These are phyloP conservation scores for Aspergillus aculeatus DNA, from an alignment of 2,329 filamentous ascomycete species.

Conservation along the genomic window DNA sequence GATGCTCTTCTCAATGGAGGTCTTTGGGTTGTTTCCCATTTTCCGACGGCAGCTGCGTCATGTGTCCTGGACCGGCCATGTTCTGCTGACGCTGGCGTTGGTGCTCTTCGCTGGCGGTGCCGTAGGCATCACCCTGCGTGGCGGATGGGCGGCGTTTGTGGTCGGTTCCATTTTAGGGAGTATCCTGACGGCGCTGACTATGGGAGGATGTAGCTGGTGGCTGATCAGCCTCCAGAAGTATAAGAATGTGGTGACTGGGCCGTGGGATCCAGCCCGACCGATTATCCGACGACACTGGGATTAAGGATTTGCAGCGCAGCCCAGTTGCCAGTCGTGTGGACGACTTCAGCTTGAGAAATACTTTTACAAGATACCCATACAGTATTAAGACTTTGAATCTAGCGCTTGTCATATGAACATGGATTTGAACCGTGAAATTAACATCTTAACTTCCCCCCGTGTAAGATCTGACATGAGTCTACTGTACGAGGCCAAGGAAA, in stretches of 20 bases:
- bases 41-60: constrained; percentile 86
- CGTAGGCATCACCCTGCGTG: constrained; percentile 62
- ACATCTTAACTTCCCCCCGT: neutral
- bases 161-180: constrained; percentile 74
- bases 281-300: constrained; percentile 47
- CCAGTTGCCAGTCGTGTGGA: neutral
- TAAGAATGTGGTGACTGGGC: constrained; percentile 97
- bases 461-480: neutral
- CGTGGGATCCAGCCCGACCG: constrained; percentile 93
- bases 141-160: constrained; percentile 56
- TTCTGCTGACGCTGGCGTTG: constrained; percentile 70
- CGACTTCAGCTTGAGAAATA: neutral
- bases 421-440: neutral
- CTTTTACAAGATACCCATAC: constrained; percentile 3
- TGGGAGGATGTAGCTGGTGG: constrained; percentile 98
- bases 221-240: constrained; percentile 95
- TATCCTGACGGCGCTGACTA: constrained; percentile 71
- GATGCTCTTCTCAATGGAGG: constrained; percentile 93
- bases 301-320: constrained; percentile 17
- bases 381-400: neutral
- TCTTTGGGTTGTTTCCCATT: constrained; percentile 96
- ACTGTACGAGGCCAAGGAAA: neutral
- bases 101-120: constrained; percentile 78
- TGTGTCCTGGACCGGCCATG: constrained; percentile 77
- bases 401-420: neutral